Conservation (phyloP, 129 eudicot genomes). For the Saussurea involucrata region DNA sequence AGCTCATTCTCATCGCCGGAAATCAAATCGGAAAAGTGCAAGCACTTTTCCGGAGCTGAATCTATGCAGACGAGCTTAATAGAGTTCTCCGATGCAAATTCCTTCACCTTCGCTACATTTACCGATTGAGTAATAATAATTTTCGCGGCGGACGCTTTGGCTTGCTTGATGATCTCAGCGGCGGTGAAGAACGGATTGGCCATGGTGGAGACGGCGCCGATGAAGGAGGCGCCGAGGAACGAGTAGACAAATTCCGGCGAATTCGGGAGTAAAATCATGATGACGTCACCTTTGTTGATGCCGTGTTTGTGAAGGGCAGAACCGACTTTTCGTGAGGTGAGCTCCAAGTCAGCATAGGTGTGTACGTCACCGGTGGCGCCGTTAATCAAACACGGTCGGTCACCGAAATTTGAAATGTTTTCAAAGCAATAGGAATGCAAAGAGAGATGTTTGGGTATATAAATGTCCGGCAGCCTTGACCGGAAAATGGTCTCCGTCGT, state of each 20-base stretch:
- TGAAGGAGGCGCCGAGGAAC: slow-evolving; percentile 82
- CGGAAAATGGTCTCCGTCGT: slow-evolving; percentile 44
- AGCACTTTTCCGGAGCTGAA: slow-evolving; percentile 37
- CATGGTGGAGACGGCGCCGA: slow-evolving; percentile 74
- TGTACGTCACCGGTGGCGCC: slow-evolving; percentile 52
- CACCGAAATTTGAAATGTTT: slow-evolving; percentile 40
- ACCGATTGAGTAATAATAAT: slow-evolving; percentile 60
- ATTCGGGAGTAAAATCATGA: slow-evolving; percentile 84
- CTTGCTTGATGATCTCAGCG: slow-evolving; percentile 74
- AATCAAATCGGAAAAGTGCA: slow-evolving; percentile 51
- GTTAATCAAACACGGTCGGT: slow-evolving; percentile 66
- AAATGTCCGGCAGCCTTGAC: slow-evolving; percentile 80
- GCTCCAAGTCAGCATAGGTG: slow-evolving; percentile 77
- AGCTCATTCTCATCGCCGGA: slow-evolving; percentile 43
- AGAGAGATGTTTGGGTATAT: slow-evolving; percentile 80
- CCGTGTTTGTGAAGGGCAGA: slow-evolving; percentile 62
- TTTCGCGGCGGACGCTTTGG: slow-evolving; percentile 63
- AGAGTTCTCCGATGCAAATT: slow-evolving; percentile 35
- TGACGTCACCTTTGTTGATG: slow-evolving; percentile 52
- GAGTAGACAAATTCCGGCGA: slow-evolving; percentile 78
- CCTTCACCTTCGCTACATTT: slow-evolving; percentile 55
- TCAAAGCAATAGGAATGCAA: slow-evolving; percentile 81
- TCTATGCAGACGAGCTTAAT: slow-evolving; percentile 54
- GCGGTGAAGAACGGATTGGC: slow-evolving; percentile 89
- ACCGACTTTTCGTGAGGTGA: slow-evolving; percentile 49